phyloP scores from a whole-genome alignment of 208 protist species.

The Angomonas ambiguus region DNA sequence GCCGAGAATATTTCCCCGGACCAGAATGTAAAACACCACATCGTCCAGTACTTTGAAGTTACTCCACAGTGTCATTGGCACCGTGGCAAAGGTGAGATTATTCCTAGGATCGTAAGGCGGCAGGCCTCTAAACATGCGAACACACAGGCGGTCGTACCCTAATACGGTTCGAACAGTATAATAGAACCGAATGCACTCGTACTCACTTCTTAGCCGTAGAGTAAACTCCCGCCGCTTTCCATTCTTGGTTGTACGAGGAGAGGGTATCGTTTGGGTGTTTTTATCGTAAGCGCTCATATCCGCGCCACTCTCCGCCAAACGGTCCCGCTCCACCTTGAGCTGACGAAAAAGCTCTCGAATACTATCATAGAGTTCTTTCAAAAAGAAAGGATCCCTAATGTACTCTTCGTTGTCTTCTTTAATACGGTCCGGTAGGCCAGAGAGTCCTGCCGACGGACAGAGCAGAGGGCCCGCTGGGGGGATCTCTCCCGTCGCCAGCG shows the following conservation, averaged over 20 bases:
- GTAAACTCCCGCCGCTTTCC: constrained; percentile 11
- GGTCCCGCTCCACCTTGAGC: constrained; percentile 11
- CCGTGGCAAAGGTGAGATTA: constrained; percentile 31
- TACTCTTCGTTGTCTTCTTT: constrained; percentile 18
- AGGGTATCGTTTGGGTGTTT: constrained; percentile 41
- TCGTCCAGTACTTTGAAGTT: constrained; percentile 31
- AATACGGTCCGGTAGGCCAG: not conserved
- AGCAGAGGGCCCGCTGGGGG: constrained; percentile 19
- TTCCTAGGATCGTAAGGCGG: constrained; percentile 57
- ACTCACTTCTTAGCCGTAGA: constrained; percentile 30
- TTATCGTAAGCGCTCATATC: constrained; percentile 10
- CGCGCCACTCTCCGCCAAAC: constrained; percentile 8
- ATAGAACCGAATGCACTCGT: constrained; percentile 23
- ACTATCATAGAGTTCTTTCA: constrained; percentile 24
- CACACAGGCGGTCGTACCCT: constrained; percentile 26
- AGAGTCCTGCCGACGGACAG: not conserved
- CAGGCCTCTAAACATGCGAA: constrained; percentile 31
- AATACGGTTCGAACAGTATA: constrained; percentile 24
- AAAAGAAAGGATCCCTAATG: constrained; percentile 23
- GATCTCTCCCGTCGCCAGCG: constrained; percentile 24
- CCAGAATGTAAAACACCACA: constrained; percentile 39
- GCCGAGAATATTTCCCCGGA: constrained; percentile 31
- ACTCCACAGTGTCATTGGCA: constrained; percentile 41
- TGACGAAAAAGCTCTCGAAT: constrained; percentile 25
- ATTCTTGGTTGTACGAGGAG: constrained; percentile 28